Evolutionary conservation across 257 asterid genomes (phyloP), one percentile per base, ranked within the genome.

Genomic region (Rehmannia glutinosa): DNA sequence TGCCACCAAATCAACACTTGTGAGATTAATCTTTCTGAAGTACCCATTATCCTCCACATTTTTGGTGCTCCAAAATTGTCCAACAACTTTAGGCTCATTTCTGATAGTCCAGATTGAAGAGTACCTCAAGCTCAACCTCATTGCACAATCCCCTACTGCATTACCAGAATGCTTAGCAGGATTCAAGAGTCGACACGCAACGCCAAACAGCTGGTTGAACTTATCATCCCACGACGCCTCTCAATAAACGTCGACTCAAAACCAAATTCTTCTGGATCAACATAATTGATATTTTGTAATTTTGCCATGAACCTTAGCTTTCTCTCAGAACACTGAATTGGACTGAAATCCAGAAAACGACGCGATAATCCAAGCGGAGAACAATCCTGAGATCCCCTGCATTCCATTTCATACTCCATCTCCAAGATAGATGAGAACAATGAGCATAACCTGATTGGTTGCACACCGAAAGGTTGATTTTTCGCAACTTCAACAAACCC

Each of bases 201-300:
- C 80, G 53, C 87, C 47, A 1, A 73, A 62, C 54, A 87, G 41
- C 65, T 69, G 77, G 28, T 80, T 85, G 49, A 45, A 77, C 53
- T 62, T 36, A 28, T 43, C 69, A 15, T 86, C 83, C 96, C 96
- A 89, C 9, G 76, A 73, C 30, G 85, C 90, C 83, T 89, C 95
- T 2, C 92, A n/a, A 84, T 66, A 59, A 83, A 68, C 3, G 82
- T 64, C 0, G 72, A 64, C 23, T 67, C 66, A 1, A 66, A 55
- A 38, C 68, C 64, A 62, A 81, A 57, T 23, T 38, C 33, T 16
- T 11, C n/a, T n/a, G n/a, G 41, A 67, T 33, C 9, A 25, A 0
- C 5, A 27, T 73, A 66, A 38, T 27, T 41, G 1, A 3, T 1
- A 21, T 66, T 63, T 16, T 25, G 71, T 71, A 84, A 86, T 2